Conservation (phyloP, 2,329 filamentous ascomycete genomes). For the Fusarium sp. region DNA sequence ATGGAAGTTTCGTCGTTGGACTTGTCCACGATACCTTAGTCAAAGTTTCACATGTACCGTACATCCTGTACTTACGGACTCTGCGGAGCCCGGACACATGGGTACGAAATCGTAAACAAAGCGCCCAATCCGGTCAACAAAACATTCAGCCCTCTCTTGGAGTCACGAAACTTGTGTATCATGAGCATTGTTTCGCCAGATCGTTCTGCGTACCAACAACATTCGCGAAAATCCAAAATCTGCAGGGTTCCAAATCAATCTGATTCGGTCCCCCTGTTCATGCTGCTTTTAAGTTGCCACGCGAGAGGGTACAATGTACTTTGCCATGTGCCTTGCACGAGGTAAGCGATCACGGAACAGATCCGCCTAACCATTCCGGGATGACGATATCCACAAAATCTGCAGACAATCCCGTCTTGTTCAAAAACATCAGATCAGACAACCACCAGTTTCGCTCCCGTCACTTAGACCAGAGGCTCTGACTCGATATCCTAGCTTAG, state of each 20-base stretch:
- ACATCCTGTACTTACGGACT: background rate
- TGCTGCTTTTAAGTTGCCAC: constrained; percentile 10
- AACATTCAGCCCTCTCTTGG: background rate
- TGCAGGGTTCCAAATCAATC: constrained; percentile 23
- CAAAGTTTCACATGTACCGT: background rate
- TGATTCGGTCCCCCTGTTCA: constrained; percentile 25
- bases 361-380: constrained; percentile 38
- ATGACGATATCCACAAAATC: constrained; percentile 28
- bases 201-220: background rate
- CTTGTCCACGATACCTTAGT: background rate
- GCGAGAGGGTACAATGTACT: constrained; percentile 39
- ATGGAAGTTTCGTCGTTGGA: background rate
- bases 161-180: constrained; percentile 8
- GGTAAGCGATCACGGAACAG: constrained; percentile 35
- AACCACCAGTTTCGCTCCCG: background rate
- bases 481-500: background rate
- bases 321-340: constrained; percentile 42
- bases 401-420: constrained; percentile 12
- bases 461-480: background rate
- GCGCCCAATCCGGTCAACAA: background rate
- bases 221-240: background rate
- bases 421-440: constrained; percentile 8
- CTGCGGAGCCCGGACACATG: background rate
- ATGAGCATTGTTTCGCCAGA: background rate
- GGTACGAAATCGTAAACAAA: constrained; percentile 2